These are phyloP conservation scores for Globisporangium paroecandrum DNA, from an alignment of 352 stramenopile species.

Conservation along the genomic window DNA sequence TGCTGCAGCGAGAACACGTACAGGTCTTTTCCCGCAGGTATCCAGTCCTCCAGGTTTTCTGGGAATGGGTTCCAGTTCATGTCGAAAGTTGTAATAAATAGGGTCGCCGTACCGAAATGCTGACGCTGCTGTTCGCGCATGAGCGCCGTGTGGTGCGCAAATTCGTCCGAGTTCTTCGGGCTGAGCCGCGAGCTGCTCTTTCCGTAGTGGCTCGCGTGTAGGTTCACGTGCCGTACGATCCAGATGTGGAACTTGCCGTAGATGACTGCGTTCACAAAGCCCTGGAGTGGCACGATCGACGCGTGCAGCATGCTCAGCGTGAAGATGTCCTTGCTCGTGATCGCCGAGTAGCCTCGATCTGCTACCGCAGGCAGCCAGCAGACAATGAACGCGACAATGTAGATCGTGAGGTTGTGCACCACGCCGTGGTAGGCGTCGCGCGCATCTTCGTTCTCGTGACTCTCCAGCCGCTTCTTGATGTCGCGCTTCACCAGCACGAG, in stretches of 20 bases:
- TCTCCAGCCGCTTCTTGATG: constrained; percentile 66
- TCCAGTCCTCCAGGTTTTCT: constrained; percentile 69
- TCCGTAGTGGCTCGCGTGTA: constrained; percentile 29
- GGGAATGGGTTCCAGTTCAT: constrained; percentile 74
- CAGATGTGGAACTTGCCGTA: constrained; percentile 86
- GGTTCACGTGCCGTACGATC: constrained; percentile 59
- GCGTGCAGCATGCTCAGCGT: constrained; percentile 67
- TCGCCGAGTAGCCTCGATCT: constrained; percentile 59
- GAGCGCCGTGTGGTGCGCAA: constrained; percentile 29
- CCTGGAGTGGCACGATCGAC: constrained; percentile 76
- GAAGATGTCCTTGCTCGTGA: constrained; percentile 55
- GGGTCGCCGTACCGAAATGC: constrained; percentile 64
- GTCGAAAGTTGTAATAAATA: constrained; percentile 84
- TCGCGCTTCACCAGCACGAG: constrained; percentile 79
- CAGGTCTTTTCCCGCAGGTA: constrained; percentile 65
- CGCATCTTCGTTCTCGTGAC: constrained; percentile 72
- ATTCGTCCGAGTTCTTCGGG: constrained; percentile 43
- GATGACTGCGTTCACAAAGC: constrained; percentile 83
- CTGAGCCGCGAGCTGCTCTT: constrained; percentile 31
- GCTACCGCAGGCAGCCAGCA: constrained; percentile 71
- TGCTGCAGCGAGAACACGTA: constrained; percentile 85
- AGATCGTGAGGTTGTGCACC: constrained; percentile 80
- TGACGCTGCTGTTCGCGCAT: constrained; percentile 45
- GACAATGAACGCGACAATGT: constrained; percentile 78
- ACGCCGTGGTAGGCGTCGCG: constrained; percentile 76